A percentile compares a stretch with the other conserved stretches of the same genome.
phyloP scores from a whole-genome alignment of 2,329 filamentous ascomycete genomes.

The Fusarium praegraminearum region DNA sequence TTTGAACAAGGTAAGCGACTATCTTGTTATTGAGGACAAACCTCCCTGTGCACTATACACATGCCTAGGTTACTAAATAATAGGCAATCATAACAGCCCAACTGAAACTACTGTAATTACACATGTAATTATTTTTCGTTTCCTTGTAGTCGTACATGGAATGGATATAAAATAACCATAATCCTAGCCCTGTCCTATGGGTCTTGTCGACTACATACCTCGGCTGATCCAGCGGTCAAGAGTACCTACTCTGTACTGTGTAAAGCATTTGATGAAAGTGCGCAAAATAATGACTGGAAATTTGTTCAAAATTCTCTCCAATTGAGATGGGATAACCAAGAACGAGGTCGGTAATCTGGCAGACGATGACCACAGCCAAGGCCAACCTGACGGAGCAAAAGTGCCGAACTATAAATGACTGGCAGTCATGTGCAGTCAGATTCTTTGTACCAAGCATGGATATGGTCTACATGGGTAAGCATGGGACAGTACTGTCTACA shows the following conservation, averaged over 20 bases:
- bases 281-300: not conserved
- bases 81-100: too few species aligned
- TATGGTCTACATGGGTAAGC: not conserved
- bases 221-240: slow-evolving; percentile 24
- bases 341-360: not conserved
- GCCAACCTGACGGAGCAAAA: slow-evolving; percentile 6
- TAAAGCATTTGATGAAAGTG: not conserved
- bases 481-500: slow-evolving; percentile 1
- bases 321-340: not conserved
- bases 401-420: slow-evolving; percentile 7
- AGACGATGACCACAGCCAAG: not conserved
- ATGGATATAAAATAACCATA: slow-evolving; percentile 1
- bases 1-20: slow-evolving; percentile 2
- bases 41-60: too few species aligned
- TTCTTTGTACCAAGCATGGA: slow-evolving; percentile 5
- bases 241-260: not conserved
- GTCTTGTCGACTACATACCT: not conserved
- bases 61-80: too few species aligned
- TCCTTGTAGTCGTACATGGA: not conserved
- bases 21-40: not conserved
- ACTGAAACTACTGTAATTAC: not conserved
- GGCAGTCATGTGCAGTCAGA: not conserved
- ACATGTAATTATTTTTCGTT: not conserved
- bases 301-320: not conserved
- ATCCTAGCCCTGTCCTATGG: slow-evolving; percentile 2